phyloP scores from a whole-genome alignment of 306 rosid species.

The Luffa acutangula region DNA sequence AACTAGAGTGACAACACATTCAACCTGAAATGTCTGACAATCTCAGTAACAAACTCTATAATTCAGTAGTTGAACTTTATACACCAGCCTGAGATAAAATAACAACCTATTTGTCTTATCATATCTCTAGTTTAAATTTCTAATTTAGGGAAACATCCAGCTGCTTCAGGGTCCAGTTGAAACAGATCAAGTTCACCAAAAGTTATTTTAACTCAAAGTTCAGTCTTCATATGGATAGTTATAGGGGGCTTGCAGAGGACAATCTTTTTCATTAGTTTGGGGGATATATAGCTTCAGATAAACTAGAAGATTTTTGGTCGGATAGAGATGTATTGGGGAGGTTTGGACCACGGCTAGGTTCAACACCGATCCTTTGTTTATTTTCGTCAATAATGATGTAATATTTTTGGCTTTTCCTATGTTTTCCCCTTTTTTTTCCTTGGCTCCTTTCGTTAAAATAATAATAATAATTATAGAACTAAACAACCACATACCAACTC shows the following conservation, averaged over 20 bases:
- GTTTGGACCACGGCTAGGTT: background rate
- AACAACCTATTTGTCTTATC: background rate
- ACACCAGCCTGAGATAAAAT: background rate
- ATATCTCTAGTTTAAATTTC: background rate
- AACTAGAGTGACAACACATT: background rate
- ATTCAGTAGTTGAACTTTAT: background rate
- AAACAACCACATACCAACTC: slow-evolving; percentile 51
- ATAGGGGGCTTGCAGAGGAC: background rate
- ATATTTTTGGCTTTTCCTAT: background rate
- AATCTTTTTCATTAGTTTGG: background rate
- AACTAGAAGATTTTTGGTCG: background rate
- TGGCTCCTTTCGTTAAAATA: background rate
- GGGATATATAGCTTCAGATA: background rate
- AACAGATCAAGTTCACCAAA: background rate
- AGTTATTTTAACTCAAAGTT: background rate
- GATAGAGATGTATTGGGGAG: background rate
- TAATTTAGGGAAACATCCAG: background rate
- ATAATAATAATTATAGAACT: background rate
- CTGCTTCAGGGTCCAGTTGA: background rate
- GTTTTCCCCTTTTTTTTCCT: too few species aligned
- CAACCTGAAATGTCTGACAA: background rate
- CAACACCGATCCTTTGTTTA: background rate
- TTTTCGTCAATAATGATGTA: background rate
- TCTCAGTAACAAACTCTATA: background rate
- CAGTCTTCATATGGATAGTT: background rate